Evolutionary conservation across 495 filamentous ascomycete species (phyloP).

Genomic region (Massariosphaeria phaeospora): DNA sequence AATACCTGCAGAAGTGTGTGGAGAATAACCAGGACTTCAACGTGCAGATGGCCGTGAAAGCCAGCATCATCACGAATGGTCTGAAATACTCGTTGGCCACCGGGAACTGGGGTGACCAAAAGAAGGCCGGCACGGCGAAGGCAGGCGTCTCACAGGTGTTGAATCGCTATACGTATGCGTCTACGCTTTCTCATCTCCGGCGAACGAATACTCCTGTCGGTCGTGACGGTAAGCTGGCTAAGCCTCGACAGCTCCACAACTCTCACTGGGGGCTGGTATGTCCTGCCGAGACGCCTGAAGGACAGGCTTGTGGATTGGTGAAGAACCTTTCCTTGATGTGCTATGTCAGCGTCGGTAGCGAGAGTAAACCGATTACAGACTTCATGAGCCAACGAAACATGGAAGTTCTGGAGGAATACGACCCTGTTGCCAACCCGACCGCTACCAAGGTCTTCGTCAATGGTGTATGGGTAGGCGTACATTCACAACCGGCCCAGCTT

Average conservation of each 20-base stretch:
- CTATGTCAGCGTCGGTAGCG: conserved; percentile 89
- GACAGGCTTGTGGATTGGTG: conserved; percentile 95
- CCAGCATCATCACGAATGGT: conserved; percentile 83
- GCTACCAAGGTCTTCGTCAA: conserved; percentile 98
- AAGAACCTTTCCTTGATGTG: conserved; percentile 99
- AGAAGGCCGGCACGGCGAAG: conserved; percentile 89
- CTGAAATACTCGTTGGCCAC: conserved; percentile 97
- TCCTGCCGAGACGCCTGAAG: conserved; percentile 96
- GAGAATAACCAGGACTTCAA: conserved; percentile 85
- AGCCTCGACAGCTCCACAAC: conserved; percentile 95
- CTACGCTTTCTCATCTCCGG: conserved; percentile 90
- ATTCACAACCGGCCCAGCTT: conserved; percentile 74
- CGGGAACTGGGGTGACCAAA: conserved; percentile 99
- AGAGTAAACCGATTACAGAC: conserved; percentile 81
- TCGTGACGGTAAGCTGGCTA: conserved; percentile 95
- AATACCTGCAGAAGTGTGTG: conserved; percentile 84
- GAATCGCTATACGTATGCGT: conserved; percentile 95
- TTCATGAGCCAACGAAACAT: conserved; percentile 93
- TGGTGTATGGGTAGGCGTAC: conserved; percentile 93
- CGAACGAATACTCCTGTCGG: conserved; percentile 97
- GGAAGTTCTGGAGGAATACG: conserved; percentile 95
- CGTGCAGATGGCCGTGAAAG: conserved; percentile 82
- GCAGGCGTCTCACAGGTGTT: conserved; percentile 97
- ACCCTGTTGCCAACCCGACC: conserved; percentile 78
- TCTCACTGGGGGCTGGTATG: conserved; percentile 98